phyloP scores from a whole-genome alignment of 495 filamentous ascomycete genomes.

The Pyrenopolyporus hunteri region DNA sequence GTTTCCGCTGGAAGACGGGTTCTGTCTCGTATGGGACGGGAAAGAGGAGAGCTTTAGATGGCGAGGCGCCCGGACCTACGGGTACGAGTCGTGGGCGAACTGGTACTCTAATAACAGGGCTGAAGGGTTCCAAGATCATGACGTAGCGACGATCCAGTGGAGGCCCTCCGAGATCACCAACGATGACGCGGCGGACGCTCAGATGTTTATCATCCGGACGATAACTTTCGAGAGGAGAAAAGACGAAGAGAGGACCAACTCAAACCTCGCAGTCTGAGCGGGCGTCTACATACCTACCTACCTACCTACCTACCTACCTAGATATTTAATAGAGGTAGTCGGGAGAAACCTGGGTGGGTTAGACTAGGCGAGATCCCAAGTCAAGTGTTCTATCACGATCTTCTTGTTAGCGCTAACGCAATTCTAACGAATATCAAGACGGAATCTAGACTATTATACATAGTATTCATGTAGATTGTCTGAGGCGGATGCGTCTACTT shows the following conservation, averaged over 20 bases:
- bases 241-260: background rate
- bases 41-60: constrained; percentile 24
- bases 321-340: too few relatives aligned
- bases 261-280: background rate
- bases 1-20: constrained; percentile 32
- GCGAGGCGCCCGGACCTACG: constrained; percentile 31
- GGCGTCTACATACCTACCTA: background rate
- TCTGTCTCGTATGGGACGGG: constrained; percentile 32
- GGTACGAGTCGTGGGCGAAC: constrained; percentile 8
- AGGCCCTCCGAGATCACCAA: background rate
- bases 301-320: too few relatives aligned
- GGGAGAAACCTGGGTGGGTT: too few relatives aligned
- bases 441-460: too few relatives aligned
- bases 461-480: too few relatives aligned
- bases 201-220: constrained; percentile 24
- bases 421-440: too few relatives aligned
- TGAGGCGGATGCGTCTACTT: too few relatives aligned
- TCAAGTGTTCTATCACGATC: too few relatives aligned
- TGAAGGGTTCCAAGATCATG: background rate
- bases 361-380: too few relatives aligned
- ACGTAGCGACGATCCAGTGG: constrained; percentile 7
- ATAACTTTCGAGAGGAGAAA: constrained; percentile 23
- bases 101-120: constrained; percentile 14
- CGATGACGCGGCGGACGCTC: background rate
- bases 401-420: too few relatives aligned